Base-by-base conservation (phyloP, 2,329 filamentous ascomycete species). In the Macrophomina phaseolina region DNA sequence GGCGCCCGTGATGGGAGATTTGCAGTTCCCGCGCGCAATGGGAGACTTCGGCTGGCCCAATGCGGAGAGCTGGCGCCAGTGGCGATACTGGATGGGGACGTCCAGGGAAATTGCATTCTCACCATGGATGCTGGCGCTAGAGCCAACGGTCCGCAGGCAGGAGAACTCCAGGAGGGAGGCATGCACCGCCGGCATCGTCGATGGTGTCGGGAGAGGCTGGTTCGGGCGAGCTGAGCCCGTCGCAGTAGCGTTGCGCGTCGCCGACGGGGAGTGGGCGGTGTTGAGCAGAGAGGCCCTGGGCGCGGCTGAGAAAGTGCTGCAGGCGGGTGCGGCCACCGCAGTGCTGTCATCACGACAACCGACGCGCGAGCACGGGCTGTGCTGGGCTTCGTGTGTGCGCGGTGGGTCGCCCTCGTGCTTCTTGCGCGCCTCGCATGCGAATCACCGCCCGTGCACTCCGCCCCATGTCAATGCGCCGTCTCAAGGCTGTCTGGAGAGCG, bases 31-130 rank as follows among this genome's bases (percentile, higher is more conserved):
- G 56, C 28, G 40, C 42, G 56, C 56, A 55, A 46, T 51, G 51
- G 38, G 34, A 28, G 28, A 14, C 48, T 49, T 36, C 32, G 38
- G 9, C 9, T 55, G 51, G 28, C 51, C 51, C 16, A 38, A 65
- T 36, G 49, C 12, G 40, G 63, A 7, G 16, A 28, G 58, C 14
- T 45, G 58, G 58, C 58, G 58, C 63, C 51, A 52, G 48, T 46
- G 36, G 46, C 63, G 63, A 56, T 56, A 56, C 63, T 65, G 30
- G 51, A 65, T 65, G 40, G 23, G 40, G 63, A 65, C 48, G 52
- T 51, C 45, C 58, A 52, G 63, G 63, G 63, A 65, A 65, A 65
- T 65, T 65, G 63, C 63, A 65, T 53, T 65, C 63, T 58, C 30
- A 38, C 38, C 63, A 58, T 61, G 56, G 56, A 48, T 51, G 51